phyloP scores from a whole-genome alignment of 371 early-diverging fungal species.

The Polyrhizophydium stewartii region DNA sequence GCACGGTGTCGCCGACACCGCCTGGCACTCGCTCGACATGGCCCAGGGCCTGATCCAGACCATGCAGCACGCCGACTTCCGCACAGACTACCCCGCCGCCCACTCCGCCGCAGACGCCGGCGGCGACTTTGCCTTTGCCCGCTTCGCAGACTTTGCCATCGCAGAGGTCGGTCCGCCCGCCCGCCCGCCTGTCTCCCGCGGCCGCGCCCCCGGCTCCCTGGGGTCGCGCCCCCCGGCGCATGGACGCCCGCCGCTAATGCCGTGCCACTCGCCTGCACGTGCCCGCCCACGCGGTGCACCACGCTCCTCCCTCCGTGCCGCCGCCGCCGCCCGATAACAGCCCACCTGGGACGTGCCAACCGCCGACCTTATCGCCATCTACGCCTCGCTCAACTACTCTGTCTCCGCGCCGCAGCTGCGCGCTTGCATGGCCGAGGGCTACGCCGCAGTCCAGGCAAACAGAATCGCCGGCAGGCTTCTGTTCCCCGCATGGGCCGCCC shows the following conservation, averaged over 20 bases:
- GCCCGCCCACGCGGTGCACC: too few relatives aligned
- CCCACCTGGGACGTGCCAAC: conserved; percentile 70
- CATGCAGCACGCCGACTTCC: conserved; percentile 61
- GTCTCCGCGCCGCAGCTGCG: conserved; percentile 19
- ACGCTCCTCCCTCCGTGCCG: conserved; percentile 30
- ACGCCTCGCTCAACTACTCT: conserved; percentile 42
- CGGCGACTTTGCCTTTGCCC: conserved; percentile 71
- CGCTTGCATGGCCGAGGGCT: conserved; percentile 15
- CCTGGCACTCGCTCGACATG: conserved; percentile 76
- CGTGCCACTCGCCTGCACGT: too few relatives aligned
- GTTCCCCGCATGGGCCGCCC: conserved; percentile 5
- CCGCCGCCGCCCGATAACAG: conserved; percentile 31
- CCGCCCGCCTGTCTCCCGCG: too few relatives aligned
- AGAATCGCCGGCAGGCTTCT: conserved; percentile 4
- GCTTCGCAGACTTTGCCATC: conserved; percentile 12
- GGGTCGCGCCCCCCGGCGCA: too few relatives aligned
- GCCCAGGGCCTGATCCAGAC: conserved; percentile 57
- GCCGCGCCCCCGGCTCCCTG: too few relatives aligned
- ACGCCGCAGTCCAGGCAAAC: conserved; percentile 11
- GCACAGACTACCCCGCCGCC: conserved; percentile 52
- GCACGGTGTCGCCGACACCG: conserved; percentile 65
- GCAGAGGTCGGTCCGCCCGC: too few relatives aligned
- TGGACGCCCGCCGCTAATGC: too few relatives aligned
- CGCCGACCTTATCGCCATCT: conserved; percentile 69
- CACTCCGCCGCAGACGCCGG: conserved; percentile 77